Evolutionary conservation across 2,329 filamentous ascomycete species (phyloP).

Genomic region (Verticillium dahliae): DNA sequence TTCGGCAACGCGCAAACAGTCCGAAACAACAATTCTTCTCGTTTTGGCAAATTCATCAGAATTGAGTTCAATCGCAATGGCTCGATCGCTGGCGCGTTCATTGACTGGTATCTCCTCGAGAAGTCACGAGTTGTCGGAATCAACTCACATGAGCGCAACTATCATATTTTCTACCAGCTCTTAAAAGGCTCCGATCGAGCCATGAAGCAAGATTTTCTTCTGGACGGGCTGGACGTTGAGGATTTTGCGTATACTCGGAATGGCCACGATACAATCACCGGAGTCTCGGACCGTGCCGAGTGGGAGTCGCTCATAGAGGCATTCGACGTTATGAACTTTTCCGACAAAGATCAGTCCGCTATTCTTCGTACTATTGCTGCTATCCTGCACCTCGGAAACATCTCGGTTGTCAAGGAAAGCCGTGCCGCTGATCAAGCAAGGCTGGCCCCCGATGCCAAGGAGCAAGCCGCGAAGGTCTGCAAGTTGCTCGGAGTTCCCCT

Average conservation of each 20-base stretch:
- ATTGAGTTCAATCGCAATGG: slow-evolving; percentile 88
- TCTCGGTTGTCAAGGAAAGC: slow-evolving; percentile 84
- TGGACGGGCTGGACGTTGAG: slow-evolving; percentile 69
- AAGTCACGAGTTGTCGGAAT: slow-evolving; percentile 95
- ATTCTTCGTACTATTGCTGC: slow-evolving; percentile 86
- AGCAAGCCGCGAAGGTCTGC: slow-evolving; percentile 73
- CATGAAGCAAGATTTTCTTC: slow-evolving; percentile 69
- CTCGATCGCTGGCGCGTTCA: slow-evolving; percentile 90
- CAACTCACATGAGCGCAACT: slow-evolving; percentile 84
- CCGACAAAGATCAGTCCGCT: slow-evolving; percentile 71
- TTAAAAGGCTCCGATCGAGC: slow-evolving; percentile 71
- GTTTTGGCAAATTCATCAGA: slow-evolving; percentile 97
- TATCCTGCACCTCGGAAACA: slow-evolving; percentile 88
- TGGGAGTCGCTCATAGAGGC: slow-evolving; percentile 89
- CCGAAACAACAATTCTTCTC: slow-evolving; percentile 95
- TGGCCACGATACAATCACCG: slow-evolving; percentile 85
- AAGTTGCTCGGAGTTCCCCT: slow-evolving; percentile 75
- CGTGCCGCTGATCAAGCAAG: slow-evolving; percentile 85
- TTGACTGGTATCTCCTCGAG: slow-evolving; percentile 96
- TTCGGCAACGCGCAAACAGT: slow-evolving; percentile 98
- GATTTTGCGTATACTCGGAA: slow-evolving; percentile 89
- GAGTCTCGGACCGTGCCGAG: slow-evolving; percentile 84
- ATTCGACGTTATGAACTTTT: slow-evolving; percentile 90
- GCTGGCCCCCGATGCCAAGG: slow-evolving; percentile 66
- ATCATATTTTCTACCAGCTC: slow-evolving; percentile 96